Evolutionary conservation across 2,329 filamentous ascomycete genomes (phyloP).

Genomic region (Xylaria sp.): DNA sequence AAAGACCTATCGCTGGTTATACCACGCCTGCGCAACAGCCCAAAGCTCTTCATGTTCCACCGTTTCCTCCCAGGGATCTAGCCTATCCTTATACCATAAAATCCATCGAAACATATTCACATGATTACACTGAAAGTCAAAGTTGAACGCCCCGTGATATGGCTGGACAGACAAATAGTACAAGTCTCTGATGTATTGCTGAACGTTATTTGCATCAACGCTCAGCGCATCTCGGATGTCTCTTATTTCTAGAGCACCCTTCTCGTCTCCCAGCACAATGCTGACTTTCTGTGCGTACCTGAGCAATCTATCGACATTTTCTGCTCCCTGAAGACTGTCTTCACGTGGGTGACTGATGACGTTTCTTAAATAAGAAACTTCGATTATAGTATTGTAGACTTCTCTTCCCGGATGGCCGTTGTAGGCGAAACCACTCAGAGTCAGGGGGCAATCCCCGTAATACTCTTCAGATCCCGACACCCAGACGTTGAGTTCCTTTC

Average conservation of each 20-base stretch:
- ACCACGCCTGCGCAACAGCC: not conserved
- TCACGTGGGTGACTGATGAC: not conserved
- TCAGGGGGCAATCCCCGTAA: no score
- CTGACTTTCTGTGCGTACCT: not conserved
- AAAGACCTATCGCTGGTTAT: not conserved
- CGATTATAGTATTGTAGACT: not conserved
- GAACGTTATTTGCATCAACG: not conserved
- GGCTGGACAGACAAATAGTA: not conserved
- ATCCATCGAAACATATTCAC: not conserved
- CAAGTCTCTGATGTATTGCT: not conserved
- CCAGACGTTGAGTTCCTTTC: conserved; percentile 8
- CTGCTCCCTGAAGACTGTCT: not conserved
- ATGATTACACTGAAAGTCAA: not conserved
- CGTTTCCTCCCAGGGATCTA: no score
- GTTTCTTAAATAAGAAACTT: not conserved
- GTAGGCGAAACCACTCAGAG: no score
- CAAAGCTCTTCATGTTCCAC: not conserved
- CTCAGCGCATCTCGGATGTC: conserved; percentile 3
- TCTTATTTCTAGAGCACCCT: not conserved
- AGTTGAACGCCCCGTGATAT: not conserved
- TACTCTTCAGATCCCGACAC: no score
- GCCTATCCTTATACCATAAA: no score
- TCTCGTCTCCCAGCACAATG: conserved; percentile 1
- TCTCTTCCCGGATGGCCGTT: not conserved
- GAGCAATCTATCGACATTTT: not conserved